A percentile compares a stretch with the other conserved stretches of the same genome.
phyloP scores from a whole-genome alignment of 2,329 filamentous ascomycete species.

The Botrytis squamosa region DNA sequence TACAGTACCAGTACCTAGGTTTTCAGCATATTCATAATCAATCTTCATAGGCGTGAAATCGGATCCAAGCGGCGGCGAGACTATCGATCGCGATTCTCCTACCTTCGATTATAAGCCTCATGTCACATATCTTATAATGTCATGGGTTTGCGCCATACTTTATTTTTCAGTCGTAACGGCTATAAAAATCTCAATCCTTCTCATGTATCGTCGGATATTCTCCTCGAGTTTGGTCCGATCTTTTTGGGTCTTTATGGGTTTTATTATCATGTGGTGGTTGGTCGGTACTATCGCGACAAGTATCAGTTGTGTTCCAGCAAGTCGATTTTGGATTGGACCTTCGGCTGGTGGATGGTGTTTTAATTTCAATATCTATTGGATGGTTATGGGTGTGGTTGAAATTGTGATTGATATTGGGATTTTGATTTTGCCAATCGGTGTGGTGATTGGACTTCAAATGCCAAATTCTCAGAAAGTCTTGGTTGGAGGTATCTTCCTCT shows the following conservation, averaged over 20 bases:
- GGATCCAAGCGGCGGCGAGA: conserved; percentile 13
- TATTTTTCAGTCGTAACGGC: conserved; percentile 19
- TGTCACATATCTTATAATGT: conserved; percentile 11
- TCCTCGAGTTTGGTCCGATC: neutral
- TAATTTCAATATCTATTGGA: conserved; percentile 21
- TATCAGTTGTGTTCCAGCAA: conserved; percentile 16
- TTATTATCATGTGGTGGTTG: neutral
- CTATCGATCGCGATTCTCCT: conserved; percentile 19
- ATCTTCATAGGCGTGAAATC: conserved; percentile 16
- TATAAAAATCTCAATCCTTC: conserved; percentile 19
- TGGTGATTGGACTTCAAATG: conserved; percentile 15
- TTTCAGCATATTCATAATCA: neutral
- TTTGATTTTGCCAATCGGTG: conserved; percentile 13
- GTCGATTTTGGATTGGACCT: conserved; percentile 13
- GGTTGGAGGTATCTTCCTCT: conserved; percentile 16
- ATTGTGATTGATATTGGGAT: conserved; percentile 16
- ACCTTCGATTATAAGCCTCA: conserved; percentile 18
- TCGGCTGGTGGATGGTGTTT: conserved; percentile 17
- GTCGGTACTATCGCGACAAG: conserved; percentile 5
- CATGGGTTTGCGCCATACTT: conserved; percentile 8
- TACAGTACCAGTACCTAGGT: neutral
- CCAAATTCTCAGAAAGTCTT: conserved; percentile 13
- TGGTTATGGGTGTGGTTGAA: conserved; percentile 15
- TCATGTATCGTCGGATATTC: conserved; percentile 21
- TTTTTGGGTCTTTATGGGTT: neutral